A percentile compares a stretch with the other conserved stretches of the same genome.
Conservation (phyloP, 768 basidiomycete species). For the Russula abietina region DNA sequence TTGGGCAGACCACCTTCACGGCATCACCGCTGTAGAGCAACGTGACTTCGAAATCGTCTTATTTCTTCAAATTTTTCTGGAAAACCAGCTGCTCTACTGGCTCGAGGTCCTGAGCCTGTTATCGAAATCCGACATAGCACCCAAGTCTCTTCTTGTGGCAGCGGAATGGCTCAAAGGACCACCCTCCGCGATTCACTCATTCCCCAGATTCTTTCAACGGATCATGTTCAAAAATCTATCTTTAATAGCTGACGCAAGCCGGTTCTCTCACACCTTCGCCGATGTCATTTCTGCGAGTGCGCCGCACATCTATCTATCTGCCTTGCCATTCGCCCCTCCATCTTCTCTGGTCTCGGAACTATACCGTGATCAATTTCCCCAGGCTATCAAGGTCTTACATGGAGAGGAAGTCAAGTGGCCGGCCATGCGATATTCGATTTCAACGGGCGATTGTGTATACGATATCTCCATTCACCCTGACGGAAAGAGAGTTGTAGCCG, state of each 20-base stretch:
- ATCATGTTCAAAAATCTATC: constrained; percentile 10
- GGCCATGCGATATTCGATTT: constrained; percentile 20
- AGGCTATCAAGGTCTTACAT: constrained; percentile 1
- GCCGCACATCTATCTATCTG: constrained; percentile 21
- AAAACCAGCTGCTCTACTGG: constrained; percentile 34
- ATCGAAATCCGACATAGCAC: constrained; percentile 18
- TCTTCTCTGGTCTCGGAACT: constrained; percentile 14
- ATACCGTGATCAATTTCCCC: constrained; percentile 15
- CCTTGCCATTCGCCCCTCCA: constrained; percentile 16
- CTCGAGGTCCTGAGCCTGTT: constrained; percentile 34
- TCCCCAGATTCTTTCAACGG: not conserved
- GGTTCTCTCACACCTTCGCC: constrained; percentile 16
- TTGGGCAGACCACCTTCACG: constrained; percentile 33
- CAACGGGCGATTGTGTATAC: not conserved
- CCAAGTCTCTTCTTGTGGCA: constrained; percentile 20
- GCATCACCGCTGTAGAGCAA: not conserved
- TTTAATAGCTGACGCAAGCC: constrained; percentile 16
- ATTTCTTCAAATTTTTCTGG: constrained; percentile 26
- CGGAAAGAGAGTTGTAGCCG: constrained; percentile 20
- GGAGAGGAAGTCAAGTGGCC: constrained; percentile 22
- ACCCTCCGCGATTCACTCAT: not conserved
- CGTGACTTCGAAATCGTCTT: constrained; percentile 23
- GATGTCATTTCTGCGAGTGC: constrained; percentile 16
- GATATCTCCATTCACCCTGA: constrained; percentile 26
- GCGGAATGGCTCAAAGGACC: constrained; percentile 18